Evolutionary conservation across 441 rosid genomes (phyloP).

Genomic region (Theobroma grandiflorum): DNA sequence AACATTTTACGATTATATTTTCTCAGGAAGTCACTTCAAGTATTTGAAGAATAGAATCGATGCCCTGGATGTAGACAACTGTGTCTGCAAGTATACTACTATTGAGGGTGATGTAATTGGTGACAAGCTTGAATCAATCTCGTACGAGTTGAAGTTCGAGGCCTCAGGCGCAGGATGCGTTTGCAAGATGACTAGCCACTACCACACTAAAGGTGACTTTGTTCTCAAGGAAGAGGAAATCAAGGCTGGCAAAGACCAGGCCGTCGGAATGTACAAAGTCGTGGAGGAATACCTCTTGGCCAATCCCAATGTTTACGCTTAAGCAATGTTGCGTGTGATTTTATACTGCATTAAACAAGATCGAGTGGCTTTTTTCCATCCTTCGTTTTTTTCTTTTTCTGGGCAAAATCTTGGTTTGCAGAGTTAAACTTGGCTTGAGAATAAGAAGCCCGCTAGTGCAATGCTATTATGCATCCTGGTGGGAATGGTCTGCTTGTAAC

Average conservation of each 20-base stretch:
- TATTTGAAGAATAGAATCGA: neutral
- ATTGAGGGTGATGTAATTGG: constrained; percentile 2
- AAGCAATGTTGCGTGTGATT: neutral
- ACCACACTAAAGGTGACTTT: constrained; percentile 4
- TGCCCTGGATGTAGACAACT: constrained; percentile 14
- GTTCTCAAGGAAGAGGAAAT: neutral
- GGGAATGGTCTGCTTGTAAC: no score
- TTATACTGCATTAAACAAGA: neutral
- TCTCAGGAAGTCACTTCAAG: neutral
- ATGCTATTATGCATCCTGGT: no score
- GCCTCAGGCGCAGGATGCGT: neutral
- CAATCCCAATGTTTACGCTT: neutral
- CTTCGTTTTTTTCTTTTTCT: no score
- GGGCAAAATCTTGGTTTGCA: no score
- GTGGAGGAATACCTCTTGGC: constrained; percentile 6
- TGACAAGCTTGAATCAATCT: neutral
- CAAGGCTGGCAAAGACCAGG: constrained; percentile 13
- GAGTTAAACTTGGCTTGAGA: no score
- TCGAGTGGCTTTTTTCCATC: no score
- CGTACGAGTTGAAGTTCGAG: constrained; percentile 12
- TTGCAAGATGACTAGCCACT: constrained; percentile 3
- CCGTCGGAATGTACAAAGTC: neutral
- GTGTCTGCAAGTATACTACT: neutral
- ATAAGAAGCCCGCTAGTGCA: no score
- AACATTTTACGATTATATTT: no score